Conservation (phyloP, 1,284 basidiomycete genomes). For the Sutorius eximius region DNA sequence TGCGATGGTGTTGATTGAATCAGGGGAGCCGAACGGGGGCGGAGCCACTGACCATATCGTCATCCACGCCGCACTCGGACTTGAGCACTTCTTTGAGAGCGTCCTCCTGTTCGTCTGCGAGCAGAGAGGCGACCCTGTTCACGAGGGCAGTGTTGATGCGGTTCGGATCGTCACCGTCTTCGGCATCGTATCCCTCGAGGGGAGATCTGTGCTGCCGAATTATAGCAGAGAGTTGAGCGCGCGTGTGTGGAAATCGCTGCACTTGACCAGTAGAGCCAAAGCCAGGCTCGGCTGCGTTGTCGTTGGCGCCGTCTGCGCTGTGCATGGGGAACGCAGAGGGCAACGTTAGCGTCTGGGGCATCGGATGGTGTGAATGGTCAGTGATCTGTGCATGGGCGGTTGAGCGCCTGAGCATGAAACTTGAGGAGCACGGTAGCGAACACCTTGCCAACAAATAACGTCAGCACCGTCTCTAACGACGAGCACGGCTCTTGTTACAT, state of each 20-base stretch:
- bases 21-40: conserved; percentile 10
- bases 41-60: conserved; percentile 60
- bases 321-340: conserved; percentile 17
- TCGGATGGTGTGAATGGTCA: conserved; percentile 18
- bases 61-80: conserved; percentile 68
- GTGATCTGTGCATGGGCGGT: conserved; percentile 28
- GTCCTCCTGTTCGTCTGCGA: conserved; percentile 84
- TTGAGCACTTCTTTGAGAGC: conserved; percentile 76
- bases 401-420: conserved; percentile 25
- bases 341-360: conserved; percentile 30
- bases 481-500: conserved; percentile 8
- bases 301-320: conserved; percentile 16
- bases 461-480: conserved; percentile 9
- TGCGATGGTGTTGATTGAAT: conserved; percentile 33
- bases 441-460: conserved; percentile 25
- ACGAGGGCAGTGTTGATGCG: conserved; percentile 60
- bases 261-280: conserved; percentile 20
- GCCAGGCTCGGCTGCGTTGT: conserved; percentile 22
- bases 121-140: conserved; percentile 64
- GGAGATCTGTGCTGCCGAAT: conserved; percentile 65
- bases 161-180: conserved; percentile 57
- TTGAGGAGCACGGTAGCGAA: conserved; percentile 12
- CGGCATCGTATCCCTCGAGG: conserved; percentile 51
- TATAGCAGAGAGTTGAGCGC: conserved; percentile 71
- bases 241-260: conserved; percentile 71